These are phyloP conservation scores for Nematodospora valgi DNA, from an alignment of 805 yeast genomes.

Conservation along the genomic window DNA sequence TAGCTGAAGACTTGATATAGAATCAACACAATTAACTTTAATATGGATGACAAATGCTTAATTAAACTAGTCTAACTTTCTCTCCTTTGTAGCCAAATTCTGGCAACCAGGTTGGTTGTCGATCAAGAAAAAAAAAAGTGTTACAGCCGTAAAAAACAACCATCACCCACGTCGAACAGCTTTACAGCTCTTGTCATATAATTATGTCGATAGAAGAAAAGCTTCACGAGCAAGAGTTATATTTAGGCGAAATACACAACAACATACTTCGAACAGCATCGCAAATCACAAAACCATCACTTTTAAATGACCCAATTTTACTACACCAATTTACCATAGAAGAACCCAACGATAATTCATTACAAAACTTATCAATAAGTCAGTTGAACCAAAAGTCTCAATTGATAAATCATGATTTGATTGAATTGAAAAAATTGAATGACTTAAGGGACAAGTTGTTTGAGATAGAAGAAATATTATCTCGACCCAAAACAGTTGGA, in stretches of 20 bases:
- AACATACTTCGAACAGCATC: not conserved
- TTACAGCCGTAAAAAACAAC: too few species aligned
- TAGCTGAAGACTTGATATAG: conserved; percentile 37
- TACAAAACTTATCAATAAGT: conserved; percentile 8
- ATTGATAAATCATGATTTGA: conserved; percentile 10
- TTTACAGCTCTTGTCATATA: not conserved
- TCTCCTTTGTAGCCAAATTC: too few species aligned
- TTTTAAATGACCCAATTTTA: conserved; percentile 3
- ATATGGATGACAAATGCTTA: too few species aligned
- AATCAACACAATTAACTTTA: not conserved
- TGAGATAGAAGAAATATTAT: conserved; percentile 8
- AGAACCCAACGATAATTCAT: not conserved
- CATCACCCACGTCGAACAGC: too few species aligned
- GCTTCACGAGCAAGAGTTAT: not conserved
- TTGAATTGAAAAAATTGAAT: conserved; percentile 14
- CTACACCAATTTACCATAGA: conserved; percentile 1
- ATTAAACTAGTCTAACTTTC: too few species aligned
- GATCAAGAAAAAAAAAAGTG: too few species aligned
- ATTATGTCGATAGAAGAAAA: conserved; percentile 5
- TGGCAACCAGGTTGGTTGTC: too few species aligned
- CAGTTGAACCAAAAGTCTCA: conserved; percentile 13
- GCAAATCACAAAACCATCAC: not conserved
- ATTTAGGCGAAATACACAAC: conserved; percentile 1
- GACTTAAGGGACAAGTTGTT: not conserved
- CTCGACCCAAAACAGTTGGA: conserved; percentile 4